phyloP scores from a whole-genome alignment of 2,329 filamentous ascomycete species.

The Ustilaginoidea virens region DNA sequence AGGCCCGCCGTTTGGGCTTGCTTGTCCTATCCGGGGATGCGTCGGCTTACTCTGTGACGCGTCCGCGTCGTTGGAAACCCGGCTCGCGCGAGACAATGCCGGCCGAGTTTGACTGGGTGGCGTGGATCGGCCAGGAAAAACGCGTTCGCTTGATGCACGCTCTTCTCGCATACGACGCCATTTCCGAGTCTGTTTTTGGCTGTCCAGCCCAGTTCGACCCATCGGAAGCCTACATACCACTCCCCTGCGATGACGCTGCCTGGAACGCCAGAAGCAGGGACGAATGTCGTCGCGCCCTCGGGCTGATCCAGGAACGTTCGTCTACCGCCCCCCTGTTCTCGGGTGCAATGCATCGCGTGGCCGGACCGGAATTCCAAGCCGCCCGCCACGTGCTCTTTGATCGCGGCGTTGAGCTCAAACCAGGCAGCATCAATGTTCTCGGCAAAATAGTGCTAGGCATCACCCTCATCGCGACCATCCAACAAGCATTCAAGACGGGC shows the following conservation, averaged over 20 bases:
- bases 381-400: constrained; percentile 47
- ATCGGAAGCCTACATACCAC: constrained; percentile 48
- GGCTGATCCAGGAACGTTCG: constrained; percentile 38
- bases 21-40: constrained; percentile 29
- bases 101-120: constrained; percentile 34
- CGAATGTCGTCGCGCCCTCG: constrained; percentile 50
- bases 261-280: constrained; percentile 49
- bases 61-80: constrained; percentile 48
- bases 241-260: constrained; percentile 57
- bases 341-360: constrained; percentile 26
- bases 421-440: background rate
- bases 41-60: constrained; percentile 29
- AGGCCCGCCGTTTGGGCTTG: constrained; percentile 42
- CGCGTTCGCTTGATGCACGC: constrained; percentile 49
- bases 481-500: constrained; percentile 17
- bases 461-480: constrained; percentile 48
- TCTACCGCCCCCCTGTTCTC: constrained; percentile 39
- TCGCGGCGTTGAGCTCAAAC: constrained; percentile 13
- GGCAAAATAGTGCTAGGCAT: constrained; percentile 2
- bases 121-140: constrained; percentile 58
- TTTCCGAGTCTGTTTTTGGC: constrained; percentile 59
- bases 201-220: constrained; percentile 44
- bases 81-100: constrained; percentile 19
- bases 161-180: constrained; percentile 47
- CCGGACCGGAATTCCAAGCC: constrained; percentile 43